phyloP scores from a whole-genome alignment of 306 rosid species.

The Luffa acutangula region DNA sequence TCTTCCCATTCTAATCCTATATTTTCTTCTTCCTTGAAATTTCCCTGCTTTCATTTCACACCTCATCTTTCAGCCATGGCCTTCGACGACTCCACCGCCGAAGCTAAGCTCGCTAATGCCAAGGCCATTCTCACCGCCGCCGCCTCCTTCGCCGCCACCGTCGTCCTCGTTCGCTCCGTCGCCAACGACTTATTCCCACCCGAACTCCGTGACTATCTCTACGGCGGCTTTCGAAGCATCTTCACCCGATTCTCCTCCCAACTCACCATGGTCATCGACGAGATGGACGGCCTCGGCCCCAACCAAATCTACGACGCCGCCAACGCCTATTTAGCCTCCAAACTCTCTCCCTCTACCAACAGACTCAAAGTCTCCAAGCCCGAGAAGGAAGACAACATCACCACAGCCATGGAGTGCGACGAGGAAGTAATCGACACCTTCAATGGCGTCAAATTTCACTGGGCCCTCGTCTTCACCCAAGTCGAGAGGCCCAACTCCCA shows the following conservation, averaged over 20 bases:
- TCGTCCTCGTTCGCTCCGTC: conserved; percentile 39
- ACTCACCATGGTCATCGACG: conserved; percentile 51
- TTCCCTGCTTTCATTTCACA: background rate
- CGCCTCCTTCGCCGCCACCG: conserved; percentile 51
- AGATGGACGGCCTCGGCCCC: conserved; percentile 45
- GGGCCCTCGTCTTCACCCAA: conserved; percentile 31
- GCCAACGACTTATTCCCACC: conserved; percentile 41
- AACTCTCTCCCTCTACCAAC: conserved; percentile 32
- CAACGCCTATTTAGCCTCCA: conserved; percentile 39
- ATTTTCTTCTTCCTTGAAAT: background rate
- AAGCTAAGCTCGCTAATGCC: conserved; percentile 33
- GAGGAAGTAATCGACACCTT: conserved; percentile 33
- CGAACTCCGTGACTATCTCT: conserved; percentile 25
- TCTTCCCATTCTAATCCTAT: background rate
- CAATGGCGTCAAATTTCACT: conserved; percentile 32
- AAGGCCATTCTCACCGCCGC: conserved; percentile 40
- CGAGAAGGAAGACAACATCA: conserved; percentile 24
- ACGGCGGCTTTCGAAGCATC: conserved; percentile 11
- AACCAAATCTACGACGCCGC: conserved; percentile 62
- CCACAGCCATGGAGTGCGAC: conserved; percentile 33
- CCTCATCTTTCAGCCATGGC: conserved; percentile 14
- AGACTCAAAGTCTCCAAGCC: conserved; percentile 37
- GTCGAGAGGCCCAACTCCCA: conserved; percentile 5
- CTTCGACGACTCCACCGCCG: conserved; percentile 14
- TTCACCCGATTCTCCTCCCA: conserved; percentile 34